phyloP scores from a whole-genome alignment of 2,329 filamentous ascomycete species.

The Macrophomina pseudophaseolina region DNA sequence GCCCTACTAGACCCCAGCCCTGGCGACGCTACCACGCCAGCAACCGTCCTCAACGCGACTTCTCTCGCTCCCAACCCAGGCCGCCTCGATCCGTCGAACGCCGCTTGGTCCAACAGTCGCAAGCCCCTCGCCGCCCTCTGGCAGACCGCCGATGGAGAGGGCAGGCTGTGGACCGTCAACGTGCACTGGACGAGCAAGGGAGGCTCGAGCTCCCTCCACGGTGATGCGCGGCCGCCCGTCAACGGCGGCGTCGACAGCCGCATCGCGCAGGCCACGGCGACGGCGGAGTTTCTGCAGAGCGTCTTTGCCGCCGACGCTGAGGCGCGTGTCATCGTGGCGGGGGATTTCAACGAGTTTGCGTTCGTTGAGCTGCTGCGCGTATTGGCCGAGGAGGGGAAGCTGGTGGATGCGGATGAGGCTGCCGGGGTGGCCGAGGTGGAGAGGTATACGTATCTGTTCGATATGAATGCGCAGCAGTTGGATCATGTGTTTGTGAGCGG shows the following conservation, averaged over 20 bases:
- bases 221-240: conserved; percentile 68
- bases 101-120: conserved; percentile 64
- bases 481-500: conserved; percentile 73
- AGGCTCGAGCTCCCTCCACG: conserved; percentile 65
- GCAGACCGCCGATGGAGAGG: conserved; percentile 59
- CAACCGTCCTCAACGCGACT: conserved; percentile 62
- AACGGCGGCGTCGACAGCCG: conserved; percentile 68
- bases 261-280: conserved; percentile 61
- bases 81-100: conserved; percentile 66
- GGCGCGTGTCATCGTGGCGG: conserved; percentile 65
- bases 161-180: conserved; percentile 72
- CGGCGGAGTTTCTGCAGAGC: conserved; percentile 46
- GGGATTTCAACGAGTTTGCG: conserved; percentile 76
- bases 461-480: conserved; percentile 71
- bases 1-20: conserved; percentile 64
- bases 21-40: conserved; percentile 60
- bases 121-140: conserved; percentile 72
- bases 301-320: conserved; percentile 63
- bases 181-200: conserved; percentile 72
- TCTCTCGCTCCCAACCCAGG: conserved; percentile 72
- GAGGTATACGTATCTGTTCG: conserved; percentile 73
- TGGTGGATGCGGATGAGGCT: conserved; percentile 67
- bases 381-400: conserved; percentile 60
- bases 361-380: conserved; percentile 64
- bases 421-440: conserved; percentile 58